These are phyloP conservation scores for Trichoderma asperelloides DNA, from an alignment of 495 filamentous ascomycete species.

Conservation along the genomic window DNA sequence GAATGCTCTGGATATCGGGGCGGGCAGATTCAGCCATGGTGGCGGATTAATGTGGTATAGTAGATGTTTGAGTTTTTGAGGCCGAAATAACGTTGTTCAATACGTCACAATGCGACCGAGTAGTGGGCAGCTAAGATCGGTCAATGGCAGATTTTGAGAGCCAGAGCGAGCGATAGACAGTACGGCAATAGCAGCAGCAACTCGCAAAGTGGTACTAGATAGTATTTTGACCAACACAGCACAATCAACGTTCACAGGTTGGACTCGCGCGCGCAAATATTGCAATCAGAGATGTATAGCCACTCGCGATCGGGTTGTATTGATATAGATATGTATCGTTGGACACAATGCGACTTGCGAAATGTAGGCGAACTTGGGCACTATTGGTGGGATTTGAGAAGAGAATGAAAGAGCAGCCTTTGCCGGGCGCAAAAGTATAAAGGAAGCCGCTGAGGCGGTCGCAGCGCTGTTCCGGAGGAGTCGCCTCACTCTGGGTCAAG, in stretches of 20 bases:
- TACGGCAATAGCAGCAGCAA: background rate
- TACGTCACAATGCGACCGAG: background rate
- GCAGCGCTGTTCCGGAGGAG: background rate
- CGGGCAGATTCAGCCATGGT: conserved; percentile 36
- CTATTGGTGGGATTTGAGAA: background rate
- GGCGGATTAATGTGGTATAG: conserved; percentile 1
- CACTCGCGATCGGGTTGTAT: background rate
- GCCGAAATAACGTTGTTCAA: background rate
- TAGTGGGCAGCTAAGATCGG: background rate
- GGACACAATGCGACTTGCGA: conserved; percentile 2
- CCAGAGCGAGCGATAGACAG: background rate
- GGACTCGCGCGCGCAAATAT: conserved; percentile 3
- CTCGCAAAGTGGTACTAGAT: background rate
- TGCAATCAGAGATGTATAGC: background rate
- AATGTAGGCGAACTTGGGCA: background rate
- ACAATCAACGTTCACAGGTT: conserved; percentile 3
- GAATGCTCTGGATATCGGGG: conserved; percentile 40
- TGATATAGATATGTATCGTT: background rate
- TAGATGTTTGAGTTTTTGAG: background rate
- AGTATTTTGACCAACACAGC: background rate
- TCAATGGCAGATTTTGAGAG: background rate
- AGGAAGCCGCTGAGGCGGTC: background rate
- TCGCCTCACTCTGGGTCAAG: background rate
- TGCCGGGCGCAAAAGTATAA: background rate
- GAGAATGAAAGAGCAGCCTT: background rate